Evolutionary conservation across 2,329 filamentous ascomycete genomes (phyloP), one percentile per base, ranked within the genome.

Genomic region (Fulvia fulva): DNA sequence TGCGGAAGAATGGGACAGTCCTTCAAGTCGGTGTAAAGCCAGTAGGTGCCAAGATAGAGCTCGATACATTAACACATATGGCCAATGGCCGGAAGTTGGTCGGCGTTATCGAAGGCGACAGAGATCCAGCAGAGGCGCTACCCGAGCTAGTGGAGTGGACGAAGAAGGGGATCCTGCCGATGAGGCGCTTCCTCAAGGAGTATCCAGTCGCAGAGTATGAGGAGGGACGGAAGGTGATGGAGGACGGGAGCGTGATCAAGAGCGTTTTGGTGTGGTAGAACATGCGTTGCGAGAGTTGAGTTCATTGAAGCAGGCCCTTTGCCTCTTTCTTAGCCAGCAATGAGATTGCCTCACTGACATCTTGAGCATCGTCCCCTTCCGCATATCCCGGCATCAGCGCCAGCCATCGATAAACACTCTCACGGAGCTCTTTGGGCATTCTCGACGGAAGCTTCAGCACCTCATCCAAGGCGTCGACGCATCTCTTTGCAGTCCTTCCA

Each of bases 11-110:
- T 62, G 80, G 78, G 1, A 76, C 75, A 56, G 69, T 80, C 14
- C 71, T 81, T 2, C 75, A 79, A 57, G 75, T 81, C 11, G 79
- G 79, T 0, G 76, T 76, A 0, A 75, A 78, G 11, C 73, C 74
- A 52, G 69, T 73, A 0, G 73, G 74, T 0, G 65, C 71, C 1
- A 71, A 71, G 26, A 51, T 80, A 44, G 68, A 68, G 4, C 25
- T 65, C 1, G 63, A 65, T 50, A 62, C 81, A 56, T 70, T 75
- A 41, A 69, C 71, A 32, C 75, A 80, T 57, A 76, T 81, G 73
- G 70, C 71, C 9, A 71, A 70, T 44, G 79, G 77, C 0, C 78
- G 77, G 54, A 69, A 73, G 34, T 76, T 79, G 23, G 75, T 78
- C 1, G 78, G 78, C 0, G 77, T 77, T 19, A 74, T 75, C 23